phyloP scores from a whole-genome alignment of 192 early-diverging fungal species.

The Backusella macrospora region DNA sequence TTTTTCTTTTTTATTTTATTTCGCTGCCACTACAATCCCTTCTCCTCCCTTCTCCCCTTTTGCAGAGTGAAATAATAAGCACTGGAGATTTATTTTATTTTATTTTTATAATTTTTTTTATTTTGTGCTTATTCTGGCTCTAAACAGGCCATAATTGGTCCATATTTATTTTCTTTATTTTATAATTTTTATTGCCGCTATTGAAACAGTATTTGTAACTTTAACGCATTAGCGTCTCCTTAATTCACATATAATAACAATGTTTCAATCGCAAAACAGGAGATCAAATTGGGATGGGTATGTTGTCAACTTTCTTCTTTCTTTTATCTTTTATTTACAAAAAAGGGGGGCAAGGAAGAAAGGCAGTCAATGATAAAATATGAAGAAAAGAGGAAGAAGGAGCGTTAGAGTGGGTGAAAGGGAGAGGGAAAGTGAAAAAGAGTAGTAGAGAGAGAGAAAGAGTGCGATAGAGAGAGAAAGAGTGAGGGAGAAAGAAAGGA shows the following conservation, averaged over 20 bases:
- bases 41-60: background rate
- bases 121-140: background rate
- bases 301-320: constrained; percentile 11
- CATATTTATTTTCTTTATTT: background rate
- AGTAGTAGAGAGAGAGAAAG: too few species aligned
- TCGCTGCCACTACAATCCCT: background rate
- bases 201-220: background rate
- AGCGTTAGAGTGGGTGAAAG: background rate
- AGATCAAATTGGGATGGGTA: constrained; percentile 41
- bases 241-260: constrained; percentile 4
- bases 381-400: background rate
- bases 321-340: too few species aligned
- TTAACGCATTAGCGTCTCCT: background rate
- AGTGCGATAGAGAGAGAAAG: too few species aligned
- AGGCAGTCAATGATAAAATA: background rate
- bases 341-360: too few species aligned
- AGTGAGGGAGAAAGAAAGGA: too few species aligned
- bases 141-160: constrained; percentile 6
- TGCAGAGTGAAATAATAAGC: constrained; percentile 2
- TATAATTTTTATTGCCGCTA: background rate
- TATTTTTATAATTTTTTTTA: background rate
- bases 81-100: background rate
- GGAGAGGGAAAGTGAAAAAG: too few species aligned
- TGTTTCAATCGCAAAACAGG: constrained; percentile 37
- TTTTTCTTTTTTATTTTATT: too few species aligned